Base-by-base conservation (phyloP, 2,329 filamentous ascomycete species). In the Trichoderma gracile region DNA sequence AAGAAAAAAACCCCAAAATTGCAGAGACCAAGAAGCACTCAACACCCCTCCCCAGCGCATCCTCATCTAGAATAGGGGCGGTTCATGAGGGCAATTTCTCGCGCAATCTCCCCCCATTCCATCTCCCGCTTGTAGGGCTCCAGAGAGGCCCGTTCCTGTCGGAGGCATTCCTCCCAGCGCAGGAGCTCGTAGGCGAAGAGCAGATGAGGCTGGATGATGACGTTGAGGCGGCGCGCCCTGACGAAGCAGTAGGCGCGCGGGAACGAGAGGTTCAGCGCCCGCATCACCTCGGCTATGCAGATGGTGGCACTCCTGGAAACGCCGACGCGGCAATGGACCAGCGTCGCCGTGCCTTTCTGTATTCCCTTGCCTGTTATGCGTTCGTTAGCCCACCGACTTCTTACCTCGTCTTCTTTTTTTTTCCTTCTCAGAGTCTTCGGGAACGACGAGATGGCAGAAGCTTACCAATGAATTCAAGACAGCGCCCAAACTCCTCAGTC, bases 261-360 rank as follows among this genome's bases (percentile, higher is more conserved):
- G 71, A 98, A 94, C 0, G 92, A 95, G 68, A 97, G 79, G 23
- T 86, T 83, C 70, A 92, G 78, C 27, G 89, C 83, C 42, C 89
- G 88, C 95, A 99, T 99, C 42, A 98, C 92, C 77, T 98, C 93
- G n/a, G 95, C 95, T 72, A 99, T 99, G 75, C 95, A 98, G 67
- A 99, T 97, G 1, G 94, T 99, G 14, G 95, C 95, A 67, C 92
- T 97, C 58, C 95, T 87, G 57, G 93, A 97, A 62, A 99, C 95
- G 54, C 95, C 95, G 8, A 99, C 95, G 19, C 95, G 89, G 75
- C 95, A 99, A 75, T 99, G 95, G 17, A 99, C 95, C 64, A 99
- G 83, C 0, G 95, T 98, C 25, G 94, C 92, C 5, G 86, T 91
- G 33, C 90, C 89, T 49, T 90, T 89, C 43, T 79, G 79, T 73